phyloP scores from a whole-genome alignment of 2,329 filamentous ascomycete genomes.

The Colletotrichum truncatum region DNA sequence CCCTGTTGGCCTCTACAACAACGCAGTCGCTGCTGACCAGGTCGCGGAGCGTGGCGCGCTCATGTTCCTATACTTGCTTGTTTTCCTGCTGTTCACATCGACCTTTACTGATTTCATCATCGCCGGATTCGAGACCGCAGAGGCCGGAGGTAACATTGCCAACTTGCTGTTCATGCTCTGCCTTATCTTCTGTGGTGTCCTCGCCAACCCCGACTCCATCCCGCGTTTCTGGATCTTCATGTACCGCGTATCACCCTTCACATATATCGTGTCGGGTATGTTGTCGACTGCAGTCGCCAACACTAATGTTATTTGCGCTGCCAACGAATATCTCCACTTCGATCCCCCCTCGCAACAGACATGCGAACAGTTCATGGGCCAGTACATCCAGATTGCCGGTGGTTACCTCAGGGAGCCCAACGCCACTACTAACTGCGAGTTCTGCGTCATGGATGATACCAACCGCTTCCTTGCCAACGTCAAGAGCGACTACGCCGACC shows the following conservation, averaged over 20 bases:
- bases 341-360: conserved; percentile 65
- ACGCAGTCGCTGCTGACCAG: conserved; percentile 69
- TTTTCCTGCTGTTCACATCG: conserved; percentile 82
- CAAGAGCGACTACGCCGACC: conserved; percentile 61
- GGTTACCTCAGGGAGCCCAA: conserved; percentile 63
- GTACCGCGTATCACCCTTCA: conserved; percentile 85
- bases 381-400: conserved; percentile 57
- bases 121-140: conserved; percentile 77
- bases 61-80: conserved; percentile 80
- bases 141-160: conserved; percentile 79
- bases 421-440: conserved; percentile 62
- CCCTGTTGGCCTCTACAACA: conserved; percentile 79
- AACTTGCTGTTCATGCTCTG: conserved; percentile 78
- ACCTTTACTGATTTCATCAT: conserved; percentile 85
- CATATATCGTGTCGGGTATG: conserved; percentile 81
- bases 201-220: conserved; percentile 69
- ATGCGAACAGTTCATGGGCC: conserved; percentile 66
- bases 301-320: conserved; percentile 70
- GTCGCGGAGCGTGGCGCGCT: conserved; percentile 76
- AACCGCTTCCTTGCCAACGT: conserved; percentile 60
- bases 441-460: conserved; percentile 60
- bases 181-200: conserved; percentile 80
- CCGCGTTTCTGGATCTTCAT: conserved; percentile 86
- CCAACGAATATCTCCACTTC: conserved; percentile 76
- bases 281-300: conserved; percentile 76